Evolutionary conservation across 306 rosid genomes (phyloP), one percentile per base, ranked within the genome.

Genomic region (Rosa persica): DNA sequence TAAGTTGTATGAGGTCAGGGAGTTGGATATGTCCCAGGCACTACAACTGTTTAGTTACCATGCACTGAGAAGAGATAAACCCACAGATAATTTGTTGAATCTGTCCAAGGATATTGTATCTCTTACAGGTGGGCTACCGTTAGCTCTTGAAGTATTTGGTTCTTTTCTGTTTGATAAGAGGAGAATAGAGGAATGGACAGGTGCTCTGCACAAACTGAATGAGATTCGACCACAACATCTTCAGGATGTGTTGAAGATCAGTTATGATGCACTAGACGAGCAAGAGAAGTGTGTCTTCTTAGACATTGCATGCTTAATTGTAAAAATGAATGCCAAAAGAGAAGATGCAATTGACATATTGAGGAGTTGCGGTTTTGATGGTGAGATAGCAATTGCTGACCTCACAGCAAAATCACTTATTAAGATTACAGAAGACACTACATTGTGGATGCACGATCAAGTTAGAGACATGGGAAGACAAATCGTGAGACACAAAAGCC

Each of bases 131-230:
- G 58, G 76, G 68, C 49, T 92, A 67, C 97, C 97, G 4, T 76
- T 92, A 89, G 94, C 97, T 54, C 30, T 92, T 40, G 93, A 92
- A 88, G 93, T 92, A 62, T 84, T 87, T 72, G 94, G 94, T 39
- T 89, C 91, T 9, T 65, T 78, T 67, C 72, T 89, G 74, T 89
- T 79, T 65, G 86, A 58, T 25, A 88, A 78, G 79, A 88, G 94
- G 47, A 87, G 73, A 61, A 62, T 54, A 40, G 77, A 61, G 81
- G 91, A 87, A 72, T 92, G 97, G 97, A 60, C 49, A 13, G 94
- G 81, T 71, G 87, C 83, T 16, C 6, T 87, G 51, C 54, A 67
- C 39, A 92, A 84, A 69, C 79, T 92, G 78, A 51, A n/a, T 19
- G 15, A 3, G 25, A 85, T 81, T 85, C 90, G 82, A 0, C 91